Evolutionary conservation across 805 yeast species (phyloP), one percentile per base, ranked within the genome.

Genomic region (Hanseniaspora guilliermondii): DNA sequence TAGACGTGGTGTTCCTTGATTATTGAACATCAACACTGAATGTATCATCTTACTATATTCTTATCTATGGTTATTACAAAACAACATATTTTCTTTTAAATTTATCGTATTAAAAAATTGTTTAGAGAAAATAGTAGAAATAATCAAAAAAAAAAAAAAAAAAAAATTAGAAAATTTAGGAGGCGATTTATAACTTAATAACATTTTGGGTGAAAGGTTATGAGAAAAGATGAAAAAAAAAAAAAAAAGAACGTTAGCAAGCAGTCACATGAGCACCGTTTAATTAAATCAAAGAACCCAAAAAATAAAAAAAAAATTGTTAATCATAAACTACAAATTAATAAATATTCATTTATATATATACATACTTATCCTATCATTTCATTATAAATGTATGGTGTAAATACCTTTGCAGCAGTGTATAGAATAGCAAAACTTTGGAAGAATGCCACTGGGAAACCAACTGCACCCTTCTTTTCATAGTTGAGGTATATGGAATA

Each of bases 1-100:
- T 47, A 93, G 72, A 55, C 98, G 77, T 1, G 97, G 96, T 47
- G 85, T 76, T 2, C 97, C 95, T 62, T 85, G 85, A 60, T 85
- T 88, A 69, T 91, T 91, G 68, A 93, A 83, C 65, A 86, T 85
- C 49, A 87, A 70, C 22, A 86, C 93, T 4, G 95, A 85, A 65
- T 87, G 93, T 56, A 87, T 87, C 96, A 87, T 87, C 32, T 12
- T 39, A 19, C 16, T 40, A 24, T 38, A 8, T n/a, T n/a, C n/a
- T n/a, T n/a, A n/a, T n/a, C n/a, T n/a, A n/a, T n/a, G n/a, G n/a
- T n/a, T n/a, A n/a, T n/a, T n/a, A n/a, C n/a, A n/a, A n/a, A n/a
- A n/a, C n/a, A n/a, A n/a, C n/a, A n/a, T n/a, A n/a, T n/a, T n/a
- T n/a, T n/a, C n/a, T n/a, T n/a, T n/a, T n/a, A n/a, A n/a, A n/a